Percentiles rank a stretch among this genome's conserved stretches.
Evolutionary conservation across 306 rosid species (phyloP).

Genomic region (Dryas drummondii): DNA sequence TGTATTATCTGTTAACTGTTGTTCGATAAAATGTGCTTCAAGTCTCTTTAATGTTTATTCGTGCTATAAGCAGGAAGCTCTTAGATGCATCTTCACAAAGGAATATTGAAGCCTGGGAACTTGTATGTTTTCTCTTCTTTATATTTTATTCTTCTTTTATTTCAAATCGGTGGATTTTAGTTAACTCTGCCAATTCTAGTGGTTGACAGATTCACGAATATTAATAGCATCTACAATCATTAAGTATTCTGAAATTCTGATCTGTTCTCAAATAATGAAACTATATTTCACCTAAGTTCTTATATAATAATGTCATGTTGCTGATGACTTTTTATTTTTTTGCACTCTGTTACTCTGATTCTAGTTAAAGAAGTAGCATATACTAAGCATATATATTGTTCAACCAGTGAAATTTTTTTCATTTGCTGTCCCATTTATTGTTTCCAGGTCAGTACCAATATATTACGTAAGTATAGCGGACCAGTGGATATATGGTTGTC

Average conservation of each 20-base stretch:
- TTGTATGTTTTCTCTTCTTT: conserved; percentile 54
- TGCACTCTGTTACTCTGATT: background rate
- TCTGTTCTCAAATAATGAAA: too few relatives aligned
- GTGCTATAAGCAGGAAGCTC: conserved; percentile 51
- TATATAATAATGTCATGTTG: too few relatives aligned
- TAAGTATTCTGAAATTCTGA: background rate
- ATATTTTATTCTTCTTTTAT: background rate
- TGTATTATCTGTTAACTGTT: conserved; percentile 13
- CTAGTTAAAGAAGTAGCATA: background rate
- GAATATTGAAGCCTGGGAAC: conserved; percentile 83
- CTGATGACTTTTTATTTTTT: background rate
- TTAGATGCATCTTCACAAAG: conserved; percentile 33
- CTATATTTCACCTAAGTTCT: conserved; percentile 4
- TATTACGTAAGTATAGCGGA: conserved; percentile 81
- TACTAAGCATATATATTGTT: background rate
- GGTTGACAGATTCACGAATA: background rate
- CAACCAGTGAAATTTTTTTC: background rate
- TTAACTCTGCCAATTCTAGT: background rate
- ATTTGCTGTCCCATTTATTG: conserved; percentile 13
- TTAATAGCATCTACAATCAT: background rate
- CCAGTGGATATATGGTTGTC: conserved; percentile 85
- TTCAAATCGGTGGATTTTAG: background rate
- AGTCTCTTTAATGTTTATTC: background rate
- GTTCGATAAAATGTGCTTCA: background rate
- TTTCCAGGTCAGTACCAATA: conserved; percentile 70